Conservation (phyloP, 352 stramenopile genomes). For the Phytophthora capsici region DNA sequence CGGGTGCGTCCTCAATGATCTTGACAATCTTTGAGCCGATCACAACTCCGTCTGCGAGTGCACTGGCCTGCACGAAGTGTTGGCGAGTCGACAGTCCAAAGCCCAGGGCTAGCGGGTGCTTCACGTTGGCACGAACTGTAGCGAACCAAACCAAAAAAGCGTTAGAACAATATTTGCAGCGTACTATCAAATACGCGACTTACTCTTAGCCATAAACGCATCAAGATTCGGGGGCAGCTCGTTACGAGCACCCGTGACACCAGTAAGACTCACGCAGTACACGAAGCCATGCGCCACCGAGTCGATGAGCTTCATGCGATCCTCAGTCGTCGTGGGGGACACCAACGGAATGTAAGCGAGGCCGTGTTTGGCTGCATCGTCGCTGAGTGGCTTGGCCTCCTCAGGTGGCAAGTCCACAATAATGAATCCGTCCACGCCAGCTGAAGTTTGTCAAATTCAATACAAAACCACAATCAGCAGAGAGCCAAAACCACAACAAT, state of each 20-base stretch:
- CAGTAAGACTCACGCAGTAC: constrained; percentile 89
- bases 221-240: constrained; percentile 93
- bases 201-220: constrained; percentile 92
- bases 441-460: constrained; percentile 24
- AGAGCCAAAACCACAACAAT: no score
- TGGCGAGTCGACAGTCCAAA: constrained; percentile 97
- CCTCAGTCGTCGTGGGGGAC: constrained; percentile 96
- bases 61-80: constrained; percentile 91
- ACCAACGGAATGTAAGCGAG: constrained; percentile 97
- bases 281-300: constrained; percentile 83
- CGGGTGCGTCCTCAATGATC: constrained; percentile 73
- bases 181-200: constrained; percentile 21
- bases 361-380: constrained; percentile 88
- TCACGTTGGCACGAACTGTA: constrained; percentile 82
- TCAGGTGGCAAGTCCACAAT: constrained; percentile 98
- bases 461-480: constrained; percentile 2
- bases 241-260: constrained; percentile 93
- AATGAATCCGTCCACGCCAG: constrained; percentile 97
- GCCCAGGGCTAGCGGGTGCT: constrained; percentile 94
- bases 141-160: constrained; percentile 10
- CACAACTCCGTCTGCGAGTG: constrained; percentile 91
- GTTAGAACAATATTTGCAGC: neutral
- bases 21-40: constrained; percentile 91
- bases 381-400: constrained; percentile 92
- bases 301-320: constrained; percentile 89